These are phyloP conservation scores for Solanum bukasovii DNA, from an alignment of 257 asterid species.

Conservation along the genomic window DNA sequence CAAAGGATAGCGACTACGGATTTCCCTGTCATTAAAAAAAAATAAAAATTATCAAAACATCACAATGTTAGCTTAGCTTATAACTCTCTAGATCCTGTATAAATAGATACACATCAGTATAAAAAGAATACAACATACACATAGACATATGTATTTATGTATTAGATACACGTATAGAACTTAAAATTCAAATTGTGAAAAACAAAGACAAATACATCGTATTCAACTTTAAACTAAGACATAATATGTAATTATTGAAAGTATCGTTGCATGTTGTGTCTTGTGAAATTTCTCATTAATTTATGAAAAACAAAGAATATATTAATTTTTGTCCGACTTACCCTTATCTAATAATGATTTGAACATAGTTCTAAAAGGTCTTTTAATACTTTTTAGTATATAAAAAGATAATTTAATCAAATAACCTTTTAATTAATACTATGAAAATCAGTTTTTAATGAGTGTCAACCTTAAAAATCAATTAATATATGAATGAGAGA, in stretches of 20 bases:
- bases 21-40: too few relatives aligned
- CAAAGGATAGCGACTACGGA: too few relatives aligned
- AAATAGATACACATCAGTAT: background rate
- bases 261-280: too few relatives aligned
- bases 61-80: background rate
- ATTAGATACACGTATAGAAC: background rate
- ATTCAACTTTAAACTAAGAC: too few relatives aligned
- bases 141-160: background rate
- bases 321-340: background rate
- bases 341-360: background rate
- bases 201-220: too few relatives aligned
- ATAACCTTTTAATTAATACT: background rate
- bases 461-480: background rate
- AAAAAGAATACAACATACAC: background rate
- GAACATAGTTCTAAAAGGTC: background rate
- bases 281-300: too few relatives aligned
- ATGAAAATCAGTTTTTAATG: background rate
- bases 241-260: too few relatives aligned
- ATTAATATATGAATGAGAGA: background rate
- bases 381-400: background rate
- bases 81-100: background rate
- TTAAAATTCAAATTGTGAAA: too few relatives aligned
- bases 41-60: background rate
- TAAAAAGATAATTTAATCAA: background rate
- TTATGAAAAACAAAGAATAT: background rate